Evolutionary conservation across 1,284 basidiomycete species (phyloP).

Genomic region (Stereum hirsutum): DNA sequence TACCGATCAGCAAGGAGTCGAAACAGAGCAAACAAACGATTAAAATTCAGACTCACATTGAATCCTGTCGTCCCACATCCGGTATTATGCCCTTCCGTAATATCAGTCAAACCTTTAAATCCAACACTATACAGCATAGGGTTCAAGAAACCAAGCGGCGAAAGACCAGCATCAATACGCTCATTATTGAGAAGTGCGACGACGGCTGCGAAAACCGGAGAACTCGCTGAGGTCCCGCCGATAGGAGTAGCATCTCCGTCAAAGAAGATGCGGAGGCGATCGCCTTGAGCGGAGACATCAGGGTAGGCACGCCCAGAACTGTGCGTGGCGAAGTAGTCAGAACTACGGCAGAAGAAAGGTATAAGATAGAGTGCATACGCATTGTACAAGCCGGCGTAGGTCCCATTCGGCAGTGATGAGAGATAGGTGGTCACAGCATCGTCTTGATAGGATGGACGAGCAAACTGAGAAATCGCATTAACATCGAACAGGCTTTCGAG

Average conservation of each 20-base stretch:
- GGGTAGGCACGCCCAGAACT: conserved; percentile 45
- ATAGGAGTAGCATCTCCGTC: conserved; percentile 21
- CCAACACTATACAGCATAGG: conserved; percentile 41
- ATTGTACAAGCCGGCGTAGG: conserved; percentile 50
- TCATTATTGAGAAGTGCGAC: conserved; percentile 56
- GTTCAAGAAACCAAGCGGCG: conserved; percentile 52
- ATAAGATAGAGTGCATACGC: too few species aligned
- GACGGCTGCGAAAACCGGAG: conserved; percentile 46
- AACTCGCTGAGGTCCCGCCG: conserved; percentile 49
- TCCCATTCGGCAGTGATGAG: conserved; percentile 31
- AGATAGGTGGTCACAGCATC: conserved; percentile 33
- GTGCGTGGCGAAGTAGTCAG: conserved; percentile 38
- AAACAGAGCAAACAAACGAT: conserved; percentile 28
- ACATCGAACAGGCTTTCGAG: background rate
- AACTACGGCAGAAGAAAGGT: conserved; percentile 23
- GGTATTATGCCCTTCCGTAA: conserved; percentile 42
- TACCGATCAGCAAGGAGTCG: background rate
- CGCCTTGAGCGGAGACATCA: conserved; percentile 53
- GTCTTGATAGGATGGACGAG: conserved; percentile 46
- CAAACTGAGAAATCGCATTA: conserved; percentile 28
- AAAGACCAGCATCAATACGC: conserved; percentile 30
- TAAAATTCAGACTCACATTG: conserved; percentile 24
- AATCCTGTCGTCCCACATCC: conserved; percentile 48
- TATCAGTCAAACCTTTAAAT: conserved; percentile 36
- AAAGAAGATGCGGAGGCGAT: conserved; percentile 30